A percentile compares a stretch with the other conserved stretches of the same genome.
Conservation (phyloP, 2,329 filamentous ascomycete species). For the Fusarium xylarioides region DNA sequence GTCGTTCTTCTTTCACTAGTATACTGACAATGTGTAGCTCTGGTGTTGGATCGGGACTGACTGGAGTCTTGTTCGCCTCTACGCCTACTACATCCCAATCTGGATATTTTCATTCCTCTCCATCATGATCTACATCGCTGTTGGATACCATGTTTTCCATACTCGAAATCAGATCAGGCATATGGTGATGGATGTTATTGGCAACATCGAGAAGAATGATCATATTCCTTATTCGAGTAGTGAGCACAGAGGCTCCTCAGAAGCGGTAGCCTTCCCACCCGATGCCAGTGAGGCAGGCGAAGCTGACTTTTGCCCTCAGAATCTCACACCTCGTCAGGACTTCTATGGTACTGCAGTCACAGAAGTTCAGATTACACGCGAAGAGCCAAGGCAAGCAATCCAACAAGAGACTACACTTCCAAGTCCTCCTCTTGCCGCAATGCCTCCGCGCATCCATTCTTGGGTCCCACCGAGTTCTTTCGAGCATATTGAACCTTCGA, state of each 20-base stretch:
- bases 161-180: conserved; percentile 65
- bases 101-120: conserved; percentile 67
- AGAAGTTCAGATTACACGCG: conserved; percentile 57
- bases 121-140: conserved; percentile 63
- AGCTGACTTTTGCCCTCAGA: conserved; percentile 39
- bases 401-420: conserved; percentile 15
- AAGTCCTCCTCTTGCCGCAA: conserved; percentile 18
- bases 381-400: conserved; percentile 27
- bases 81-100: conserved; percentile 68
- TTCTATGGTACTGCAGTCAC: conserved; percentile 60
- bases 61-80: conserved; percentile 65
- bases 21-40: conserved; percentile 52
- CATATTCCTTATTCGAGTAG: conserved; percentile 38
- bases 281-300: background rate
- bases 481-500: conserved; percentile 21
- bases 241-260: conserved; percentile 45
- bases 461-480: conserved; percentile 37
- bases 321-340: conserved; percentile 40
- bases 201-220: conserved; percentile 29
- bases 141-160: conserved; percentile 68
- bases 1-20: accelerated
- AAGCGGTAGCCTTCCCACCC: conserved; percentile 44
- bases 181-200: conserved; percentile 46
- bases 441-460: conserved; percentile 32
- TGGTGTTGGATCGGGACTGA: conserved; percentile 68